Percentiles rank a stretch among this genome's conserved stretches.
phyloP scores from a whole-genome alignment of 805 yeast species.

The Metschnikowia noctiluminum region DNA sequence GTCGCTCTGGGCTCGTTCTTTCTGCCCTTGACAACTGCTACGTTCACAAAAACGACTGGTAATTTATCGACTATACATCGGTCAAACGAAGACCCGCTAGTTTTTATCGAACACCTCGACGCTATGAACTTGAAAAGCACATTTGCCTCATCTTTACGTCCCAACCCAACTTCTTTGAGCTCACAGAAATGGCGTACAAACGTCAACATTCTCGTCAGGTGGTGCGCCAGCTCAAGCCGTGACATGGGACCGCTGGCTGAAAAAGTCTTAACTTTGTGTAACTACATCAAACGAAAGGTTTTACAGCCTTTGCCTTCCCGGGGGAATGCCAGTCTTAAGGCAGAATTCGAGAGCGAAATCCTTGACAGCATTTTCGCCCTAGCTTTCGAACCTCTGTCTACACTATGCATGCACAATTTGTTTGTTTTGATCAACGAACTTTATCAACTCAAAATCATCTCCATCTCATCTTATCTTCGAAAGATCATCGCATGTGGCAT shows the following conservation, averaged over 20 bases:
- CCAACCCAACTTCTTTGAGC: conserved; percentile 12
- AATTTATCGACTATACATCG: conserved; percentile 17
- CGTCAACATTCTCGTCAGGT: conserved; percentile 33
- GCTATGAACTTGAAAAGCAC: conserved; percentile 27
- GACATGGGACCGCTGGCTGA: conserved; percentile 29
- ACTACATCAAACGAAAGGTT: conserved; percentile 42
- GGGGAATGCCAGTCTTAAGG: conserved; percentile 27
- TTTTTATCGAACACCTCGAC: conserved; percentile 37
- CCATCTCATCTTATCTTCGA: conserved; percentile 67
- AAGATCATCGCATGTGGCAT: conserved; percentile 84
- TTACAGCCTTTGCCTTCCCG: conserved; percentile 20
- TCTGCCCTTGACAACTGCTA: not conserved
- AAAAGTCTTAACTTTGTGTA: conserved; percentile 37
- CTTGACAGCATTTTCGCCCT: conserved; percentile 37
- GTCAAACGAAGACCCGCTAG: conserved; percentile 27
- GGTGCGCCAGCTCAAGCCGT: conserved; percentile 42
- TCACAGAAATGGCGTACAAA: conserved; percentile 31
- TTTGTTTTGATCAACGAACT: conserved; percentile 52
- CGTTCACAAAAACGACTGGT: not conserved
- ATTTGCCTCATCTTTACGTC: conserved; percentile 27
- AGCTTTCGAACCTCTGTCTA: conserved; percentile 16
- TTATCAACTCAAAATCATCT: conserved; percentile 46
- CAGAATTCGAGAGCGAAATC: conserved; percentile 44
- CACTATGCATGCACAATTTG: conserved; percentile 24
- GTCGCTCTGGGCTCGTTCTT: not conserved